Percentiles rank a stretch among this genome's conserved stretches.
phyloP scores from a whole-genome alignment of 2,329 filamentous ascomycete species.

The Arthrobotrys conoides region DNA sequence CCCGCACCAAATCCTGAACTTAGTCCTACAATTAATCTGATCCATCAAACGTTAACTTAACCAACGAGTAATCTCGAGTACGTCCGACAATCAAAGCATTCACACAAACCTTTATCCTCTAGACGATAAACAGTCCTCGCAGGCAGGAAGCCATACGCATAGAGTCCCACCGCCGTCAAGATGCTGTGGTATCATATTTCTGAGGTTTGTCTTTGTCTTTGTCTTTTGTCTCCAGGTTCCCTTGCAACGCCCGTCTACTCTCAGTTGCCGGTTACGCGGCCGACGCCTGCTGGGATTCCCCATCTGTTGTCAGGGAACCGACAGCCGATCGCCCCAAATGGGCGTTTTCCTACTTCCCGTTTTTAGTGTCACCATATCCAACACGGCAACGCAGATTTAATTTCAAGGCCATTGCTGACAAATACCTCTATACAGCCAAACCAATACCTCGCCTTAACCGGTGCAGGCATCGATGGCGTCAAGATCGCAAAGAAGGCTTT shows the following conservation, averaged over 20 bases:
- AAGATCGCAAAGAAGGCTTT: constrained; percentile 83
- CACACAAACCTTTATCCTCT: not conserved
- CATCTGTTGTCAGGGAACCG: not conserved
- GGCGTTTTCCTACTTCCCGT: constrained; percentile 3
- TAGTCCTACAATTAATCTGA: constrained; percentile 6
- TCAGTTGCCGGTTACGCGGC: constrained; percentile 25
- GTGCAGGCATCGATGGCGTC: constrained; percentile 80
- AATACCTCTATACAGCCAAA: constrained; percentile 71
- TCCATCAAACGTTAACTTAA: not conserved
- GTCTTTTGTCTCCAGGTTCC: too few species aligned
- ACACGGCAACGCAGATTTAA: constrained; percentile 3
- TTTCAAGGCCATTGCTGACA: constrained; percentile 16
- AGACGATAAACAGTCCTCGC: not conserved
- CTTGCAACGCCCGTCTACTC: not conserved
- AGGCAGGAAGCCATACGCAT: not conserved
- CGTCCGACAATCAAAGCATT: not conserved
- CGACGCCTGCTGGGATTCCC: constrained; percentile 13
- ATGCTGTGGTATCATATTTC: constrained; percentile 63
- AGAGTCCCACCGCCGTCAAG: not conserved
- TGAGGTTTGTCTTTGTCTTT: constrained; percentile 58
- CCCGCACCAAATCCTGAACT: constrained; percentile 33
- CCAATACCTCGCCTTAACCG: constrained; percentile 89
- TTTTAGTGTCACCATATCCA: constrained; percentile 9
- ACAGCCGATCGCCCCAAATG: constrained; percentile 16
- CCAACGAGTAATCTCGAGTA: not conserved